Percentiles rank a stretch among this genome's conserved stretches.
Evolutionary conservation across 768 basidiomycete species (phyloP).

Genomic region (Mycena pura): DNA sequence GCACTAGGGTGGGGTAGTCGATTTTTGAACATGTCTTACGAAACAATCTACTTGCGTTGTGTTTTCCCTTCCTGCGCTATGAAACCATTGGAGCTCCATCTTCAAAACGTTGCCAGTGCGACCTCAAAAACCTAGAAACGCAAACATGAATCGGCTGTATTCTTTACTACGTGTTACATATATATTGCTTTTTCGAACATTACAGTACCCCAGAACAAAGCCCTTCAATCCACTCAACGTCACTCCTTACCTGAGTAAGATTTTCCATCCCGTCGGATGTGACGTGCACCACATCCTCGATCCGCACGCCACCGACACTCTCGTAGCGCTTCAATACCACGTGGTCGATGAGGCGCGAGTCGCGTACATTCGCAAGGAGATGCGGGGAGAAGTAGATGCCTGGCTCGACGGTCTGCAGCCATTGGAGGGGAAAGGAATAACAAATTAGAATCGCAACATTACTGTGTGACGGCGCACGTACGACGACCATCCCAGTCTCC

Average conservation of each 20-base stretch:
- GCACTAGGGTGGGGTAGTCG: slow-evolving; percentile 72
- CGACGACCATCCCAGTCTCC: slow-evolving; percentile 84
- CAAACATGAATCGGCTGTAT: no score
- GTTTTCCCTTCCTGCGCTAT: not conserved
- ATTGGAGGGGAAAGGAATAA: no score
- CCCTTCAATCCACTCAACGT: slow-evolving; percentile 81
- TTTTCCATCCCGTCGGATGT: slow-evolving; percentile 79
- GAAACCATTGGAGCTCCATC: no score
- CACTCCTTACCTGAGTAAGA: slow-evolving; percentile 84
- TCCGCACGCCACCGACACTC: slow-evolving; percentile 87
- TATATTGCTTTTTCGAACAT: slow-evolving; percentile 21
- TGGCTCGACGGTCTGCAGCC: slow-evolving; percentile 89
- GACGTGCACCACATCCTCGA: slow-evolving; percentile 91
- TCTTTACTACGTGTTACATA: not conserved
- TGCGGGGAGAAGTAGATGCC: slow-evolving; percentile 88
- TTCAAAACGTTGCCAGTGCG: no score
- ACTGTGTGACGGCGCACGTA: slow-evolving; percentile 47
- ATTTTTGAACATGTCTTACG: not conserved
- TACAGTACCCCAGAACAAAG: slow-evolving; percentile 73
- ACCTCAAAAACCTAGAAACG: no score
- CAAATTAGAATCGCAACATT: not conserved
- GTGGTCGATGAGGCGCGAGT: slow-evolving; percentile 72
- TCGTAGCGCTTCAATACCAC: slow-evolving; percentile 75
- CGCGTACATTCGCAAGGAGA: slow-evolving; percentile 68
- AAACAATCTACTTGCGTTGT: not conserved